Base-by-base conservation (phyloP, 2,329 filamentous ascomycete genomes). In the Calonectria honghensis region DNA sequence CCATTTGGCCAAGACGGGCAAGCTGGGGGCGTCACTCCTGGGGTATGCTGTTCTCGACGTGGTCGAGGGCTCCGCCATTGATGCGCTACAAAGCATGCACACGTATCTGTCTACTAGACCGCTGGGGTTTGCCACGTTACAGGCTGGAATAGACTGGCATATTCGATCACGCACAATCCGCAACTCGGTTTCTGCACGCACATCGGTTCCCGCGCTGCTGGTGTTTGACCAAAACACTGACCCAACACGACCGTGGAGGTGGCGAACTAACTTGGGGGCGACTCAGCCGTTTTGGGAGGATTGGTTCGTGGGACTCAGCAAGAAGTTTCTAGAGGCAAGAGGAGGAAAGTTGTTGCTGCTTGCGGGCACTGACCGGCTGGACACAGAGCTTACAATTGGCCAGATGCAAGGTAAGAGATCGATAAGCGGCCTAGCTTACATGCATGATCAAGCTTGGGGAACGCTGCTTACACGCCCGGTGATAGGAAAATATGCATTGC, bases 61-160 rank as follows among this genome's bases (percentile, higher is more conserved):
- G 6, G 97, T 99, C 35, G 97, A 99, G 85, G 95, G 97, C 14
- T 98, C 95, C 0, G 97, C 97, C 41, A 96, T 99, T 85, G 97
- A 98, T 83, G 96, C 97, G 3, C 89, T 99, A 68, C 93, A 96
- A 84, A 96, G 94, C 84, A 99, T 99, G 97, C 94, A 97, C 78
- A 94, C 93, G 4, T 98, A 98, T 84, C 90, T 99, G 27, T 93
- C 94, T 1, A 96, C 93, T 6, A 91, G 97, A 29, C 97, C 97
- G 0, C 88, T 89, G 11, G 91, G 93, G 2, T 99, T 99, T 81
- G 88, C 92, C n/a, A 94, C 92, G 16, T 79, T 98, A 24, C 90
- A 94, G 76, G 91, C 94, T 5, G 96, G 94, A 9, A 95, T 99
- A 78, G 95, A 97, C 81, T 99, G 97, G 97, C 97, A 99, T 84